Base-by-base conservation (phyloP, 2,329 filamentous ascomycete genomes). In the Fusarium pseudocircinatum region DNA sequence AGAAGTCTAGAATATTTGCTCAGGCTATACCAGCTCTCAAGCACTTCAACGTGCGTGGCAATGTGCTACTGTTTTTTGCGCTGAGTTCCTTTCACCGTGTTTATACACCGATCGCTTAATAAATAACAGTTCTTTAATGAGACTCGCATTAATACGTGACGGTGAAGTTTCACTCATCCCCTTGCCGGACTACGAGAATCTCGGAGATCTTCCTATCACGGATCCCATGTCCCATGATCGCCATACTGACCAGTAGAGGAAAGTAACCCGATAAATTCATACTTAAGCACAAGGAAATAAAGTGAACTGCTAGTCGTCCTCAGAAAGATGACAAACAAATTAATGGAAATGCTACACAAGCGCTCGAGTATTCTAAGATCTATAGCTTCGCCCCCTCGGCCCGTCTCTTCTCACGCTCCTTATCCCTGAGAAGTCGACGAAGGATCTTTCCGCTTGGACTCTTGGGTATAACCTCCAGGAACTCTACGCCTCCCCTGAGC, bases 401-500 rank as follows among this genome's bases (percentile, higher is more conserved):
- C 2, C 65, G 60, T 1, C 47, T 63, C 20, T 22, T 68, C 24
- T 63, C 64, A 1, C 65, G 16, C 14, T 68, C 65, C 9, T 63
- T 69, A 11, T 68, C 64, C 11, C 65, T 54, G 5, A 68, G 34
- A 0, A 68, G 12, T 9, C 65, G 65, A 22, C 71, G 61, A 22
- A 74, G 47, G 7, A 74, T 90, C 84, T 92, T 91, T 1, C 90
- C 89, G 70, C 85, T 87, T 2, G 88, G 85, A 72, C 86, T 89
- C 82, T 91, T 91, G 0, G 90, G 90, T 37, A 92, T 86, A 30
- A 84, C 83, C 53, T 88, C 85, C 0, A 88, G 79, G 60, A 89
- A 89, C 67, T 85, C 84, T 1, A 89, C 80, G 0, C 78, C 83
- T 69, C 84, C 87, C 44, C 84, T 85, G 8, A 90, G 78, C 73